phyloP scores from a whole-genome alignment of 257 asterid species.

The Solanum sparsipilum region DNA sequence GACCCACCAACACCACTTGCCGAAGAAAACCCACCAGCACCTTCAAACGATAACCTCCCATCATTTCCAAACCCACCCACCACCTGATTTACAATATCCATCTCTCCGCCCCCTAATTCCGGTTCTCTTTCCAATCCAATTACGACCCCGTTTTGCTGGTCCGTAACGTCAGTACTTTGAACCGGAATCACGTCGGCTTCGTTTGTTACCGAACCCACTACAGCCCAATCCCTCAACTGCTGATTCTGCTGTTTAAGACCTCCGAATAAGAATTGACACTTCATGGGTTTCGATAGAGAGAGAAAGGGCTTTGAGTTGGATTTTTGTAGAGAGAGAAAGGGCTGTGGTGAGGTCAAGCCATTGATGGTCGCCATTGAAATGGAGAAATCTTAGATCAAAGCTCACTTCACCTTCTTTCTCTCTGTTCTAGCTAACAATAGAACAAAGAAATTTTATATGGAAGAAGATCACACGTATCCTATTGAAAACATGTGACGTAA shows the following conservation, averaged over 20 bases:
- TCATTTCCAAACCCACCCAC: constrained; percentile 57
- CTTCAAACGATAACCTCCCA: constrained; percentile 54
- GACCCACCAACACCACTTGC: constrained; percentile 34
- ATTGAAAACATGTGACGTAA: too few relatives aligned
- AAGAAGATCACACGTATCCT: not conserved
- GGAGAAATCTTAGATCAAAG: not conserved
- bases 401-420: not conserved
- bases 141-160: constrained; percentile 46
- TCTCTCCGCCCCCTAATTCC: constrained; percentile 1
- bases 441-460: not conserved
- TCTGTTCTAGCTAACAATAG: constrained; percentile 1
- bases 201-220: constrained; percentile 22
- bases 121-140: constrained; percentile 22
- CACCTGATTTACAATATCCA: constrained; percentile 27
- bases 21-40: constrained; percentile 38
- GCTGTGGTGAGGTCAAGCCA: constrained; percentile 20
- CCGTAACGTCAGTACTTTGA: constrained; percentile 37
- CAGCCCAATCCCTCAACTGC: constrained; percentile 8
- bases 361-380: constrained; percentile 40
- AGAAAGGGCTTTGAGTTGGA: constrained; percentile 22
- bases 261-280: not conserved
- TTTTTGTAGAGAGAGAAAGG: constrained; percentile 37
- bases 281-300: constrained; percentile 5
- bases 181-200: constrained; percentile 43
- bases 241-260: constrained; percentile 2